Conservation (phyloP, 805 yeast genomes). For the Saturnispora serradocipensis region DNA sequence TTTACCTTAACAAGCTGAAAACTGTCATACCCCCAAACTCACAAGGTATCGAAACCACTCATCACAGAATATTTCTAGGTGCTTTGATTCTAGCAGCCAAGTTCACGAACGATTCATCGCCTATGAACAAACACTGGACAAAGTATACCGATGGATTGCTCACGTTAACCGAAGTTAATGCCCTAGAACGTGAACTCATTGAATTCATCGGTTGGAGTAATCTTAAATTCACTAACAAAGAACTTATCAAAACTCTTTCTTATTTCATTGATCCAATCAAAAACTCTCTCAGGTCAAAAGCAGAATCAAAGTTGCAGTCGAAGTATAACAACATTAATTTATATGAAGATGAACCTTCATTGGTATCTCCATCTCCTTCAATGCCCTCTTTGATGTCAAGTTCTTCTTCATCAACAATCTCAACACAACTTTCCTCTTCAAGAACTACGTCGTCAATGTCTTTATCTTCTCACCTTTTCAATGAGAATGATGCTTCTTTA, state of each 20-base stretch:
- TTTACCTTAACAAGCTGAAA: slow-evolving; percentile 71
- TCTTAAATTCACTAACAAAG: slow-evolving; percentile 58
- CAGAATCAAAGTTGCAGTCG: slow-evolving; percentile 9
- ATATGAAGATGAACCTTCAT: neutral
- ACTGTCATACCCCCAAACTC: slow-evolving; percentile 77
- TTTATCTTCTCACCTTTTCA: neutral
- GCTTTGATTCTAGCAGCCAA: slow-evolving; percentile 88
- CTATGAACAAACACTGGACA: slow-evolving; percentile 95
- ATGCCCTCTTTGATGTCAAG: slow-evolving; percentile 12
- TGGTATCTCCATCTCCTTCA: slow-evolving; percentile 3
- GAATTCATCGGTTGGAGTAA: slow-evolving; percentile 75
- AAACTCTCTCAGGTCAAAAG: slow-evolving; percentile 30
- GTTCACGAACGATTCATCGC: slow-evolving; percentile 85
- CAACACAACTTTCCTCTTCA: slow-evolving; percentile 23
- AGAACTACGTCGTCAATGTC: slow-evolving; percentile 27
- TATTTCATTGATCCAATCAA: slow-evolving; percentile 75
- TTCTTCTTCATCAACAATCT: slow-evolving; percentile 12
- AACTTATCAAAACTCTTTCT: slow-evolving; percentile 57
- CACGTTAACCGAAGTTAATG: slow-evolving; percentile 68
- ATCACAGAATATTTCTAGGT: slow-evolving; percentile 88
- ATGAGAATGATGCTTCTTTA: neutral
- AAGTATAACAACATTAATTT: neutral
- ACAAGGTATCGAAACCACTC: slow-evolving; percentile 84
- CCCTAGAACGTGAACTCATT: slow-evolving; percentile 83
- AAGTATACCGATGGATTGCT: slow-evolving; percentile 83